Evolutionary conservation across 345 rosid genomes (phyloP).

Genomic region (Luvunga scandens): DNA sequence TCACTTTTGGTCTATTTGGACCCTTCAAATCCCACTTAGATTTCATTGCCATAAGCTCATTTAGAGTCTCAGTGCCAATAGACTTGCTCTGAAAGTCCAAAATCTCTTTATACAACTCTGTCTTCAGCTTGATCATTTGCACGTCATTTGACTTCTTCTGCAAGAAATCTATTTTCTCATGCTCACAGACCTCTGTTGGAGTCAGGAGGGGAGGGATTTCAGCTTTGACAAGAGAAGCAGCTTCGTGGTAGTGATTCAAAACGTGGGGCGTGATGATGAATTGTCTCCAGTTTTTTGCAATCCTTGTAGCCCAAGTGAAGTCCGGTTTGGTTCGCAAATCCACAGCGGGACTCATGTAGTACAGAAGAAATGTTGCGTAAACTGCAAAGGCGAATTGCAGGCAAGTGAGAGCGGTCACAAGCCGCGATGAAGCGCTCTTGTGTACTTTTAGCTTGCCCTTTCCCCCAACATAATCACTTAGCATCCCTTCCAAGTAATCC

Average conservation of each 20-base stretch:
- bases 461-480: conserved; percentile 58
- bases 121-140: conserved; percentile 76
- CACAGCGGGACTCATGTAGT: conserved; percentile 84
- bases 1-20: conserved; percentile 62
- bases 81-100: conserved; percentile 55
- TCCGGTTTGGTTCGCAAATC: conserved; percentile 80
- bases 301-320: conserved; percentile 82
- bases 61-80: conserved; percentile 64
- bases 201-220: conserved; percentile 31
- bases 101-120: conserved; percentile 64
- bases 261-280: conserved; percentile 69
- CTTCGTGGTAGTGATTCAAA: conserved; percentile 54
- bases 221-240: conserved; percentile 34
- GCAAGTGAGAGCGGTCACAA: conserved; percentile 71
- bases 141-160: conserved; percentile 86
- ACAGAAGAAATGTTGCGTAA: conserved; percentile 83
- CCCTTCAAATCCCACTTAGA: conserved; percentile 77
- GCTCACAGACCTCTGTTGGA: conserved; percentile 70
- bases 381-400: conserved; percentile 85
- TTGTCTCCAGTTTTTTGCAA: conserved; percentile 72
- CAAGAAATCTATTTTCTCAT: conserved; percentile 78
- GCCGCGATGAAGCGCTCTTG: conserved; percentile 41
- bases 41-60: conserved; percentile 71
- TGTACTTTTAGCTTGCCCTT: conserved; percentile 38
- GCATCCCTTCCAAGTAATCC: conserved; percentile 72